A percentile compares a stretch with the other conserved stretches of the same genome.
phyloP scores from a whole-genome alignment of 2,329 filamentous ascomycete genomes.

The Talaromyces sp. region DNA sequence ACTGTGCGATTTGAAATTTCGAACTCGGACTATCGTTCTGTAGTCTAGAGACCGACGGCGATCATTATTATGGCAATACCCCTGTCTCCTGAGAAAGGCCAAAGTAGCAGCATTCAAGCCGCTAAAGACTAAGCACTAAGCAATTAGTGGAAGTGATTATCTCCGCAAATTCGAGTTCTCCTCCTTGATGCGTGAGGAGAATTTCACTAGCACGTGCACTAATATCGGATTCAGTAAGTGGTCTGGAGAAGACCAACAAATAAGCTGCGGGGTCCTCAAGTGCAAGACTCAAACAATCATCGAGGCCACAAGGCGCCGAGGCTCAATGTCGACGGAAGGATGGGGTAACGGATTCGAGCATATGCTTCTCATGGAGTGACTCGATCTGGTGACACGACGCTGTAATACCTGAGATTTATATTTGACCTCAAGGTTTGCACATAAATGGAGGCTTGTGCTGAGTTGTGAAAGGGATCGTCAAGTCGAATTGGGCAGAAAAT shows the following conservation, averaged over 20 bases:
- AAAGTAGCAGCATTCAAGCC: neutral
- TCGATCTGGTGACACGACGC: neutral
- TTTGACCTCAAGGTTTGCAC: neutral
- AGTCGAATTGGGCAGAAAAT: neutral
- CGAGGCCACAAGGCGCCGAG: neutral
- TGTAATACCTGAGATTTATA: neutral
- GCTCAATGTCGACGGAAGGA: neutral
- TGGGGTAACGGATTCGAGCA: neutral
- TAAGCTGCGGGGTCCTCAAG: neutral
- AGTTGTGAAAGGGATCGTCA: neutral
- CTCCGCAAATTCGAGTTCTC: neutral
- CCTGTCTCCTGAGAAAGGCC: neutral
- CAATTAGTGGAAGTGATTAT: neutral
- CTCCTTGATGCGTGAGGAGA: neutral
- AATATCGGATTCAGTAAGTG: neutral
- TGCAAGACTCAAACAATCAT: neutral
- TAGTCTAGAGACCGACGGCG: neutral
- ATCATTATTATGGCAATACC: neutral
- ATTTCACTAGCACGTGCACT: neutral
- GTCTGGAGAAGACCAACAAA: neutral
- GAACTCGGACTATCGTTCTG: neutral
- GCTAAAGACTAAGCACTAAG: neutral
- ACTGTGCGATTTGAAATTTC: neutral
- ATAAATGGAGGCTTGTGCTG: neutral
- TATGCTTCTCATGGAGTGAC: neutral